Base-by-base conservation (phyloP, 176 grass and related monocot species). In the Cenchrus purpureus region DNA sequence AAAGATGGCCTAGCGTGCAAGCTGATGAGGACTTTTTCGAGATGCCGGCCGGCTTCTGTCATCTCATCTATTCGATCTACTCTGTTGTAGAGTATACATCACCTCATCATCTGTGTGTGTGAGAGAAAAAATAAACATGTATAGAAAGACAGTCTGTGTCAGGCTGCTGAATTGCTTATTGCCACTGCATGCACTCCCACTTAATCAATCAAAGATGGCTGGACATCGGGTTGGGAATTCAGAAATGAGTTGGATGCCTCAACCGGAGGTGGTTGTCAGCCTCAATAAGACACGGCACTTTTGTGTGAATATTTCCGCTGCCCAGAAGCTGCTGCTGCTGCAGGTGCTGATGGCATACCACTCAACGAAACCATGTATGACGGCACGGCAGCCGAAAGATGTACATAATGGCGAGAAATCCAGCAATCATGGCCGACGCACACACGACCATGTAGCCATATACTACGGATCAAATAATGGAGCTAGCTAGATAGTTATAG, bases 181-280 rank as follows among this genome's bases (percentile, higher is more conserved):
- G 31, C 12, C 70, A 52, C 49, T 76, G 53, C 56, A 64, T 40
- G 37, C 37, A 40, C 72, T n/a, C 74, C 73, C 4, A 49, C 65
- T 51, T 73, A 86, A 65, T 71, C 48, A 78, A 65, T 77, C 57
- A 78, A 65, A 80, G 81, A 65, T 19, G 58, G 14, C 43, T 17
- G 56, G 16, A n/a, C 77, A 62, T 76, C 59, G 50, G 76, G 64
- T 82, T 68, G 69, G 64, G 42, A 76, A 42, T 53, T 72, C 43
- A 74, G 79, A 71, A 83, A 82, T 66, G 74, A 83, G 79, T 83
- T 79, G 84, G 84, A 90, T 87, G 50, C 84, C 84, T 87, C 74
- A 90, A 87, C 84, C 68, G 5, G 75, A 74, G 25, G 88, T 73
- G 68, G 78, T 45, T 79, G 88, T 76, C 66, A 79, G 48, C 59